Percentiles rank a stretch among this genome's conserved stretches.
Conservation (phyloP, 176 grass and related monocot species). For the Carex cristatella region DNA sequence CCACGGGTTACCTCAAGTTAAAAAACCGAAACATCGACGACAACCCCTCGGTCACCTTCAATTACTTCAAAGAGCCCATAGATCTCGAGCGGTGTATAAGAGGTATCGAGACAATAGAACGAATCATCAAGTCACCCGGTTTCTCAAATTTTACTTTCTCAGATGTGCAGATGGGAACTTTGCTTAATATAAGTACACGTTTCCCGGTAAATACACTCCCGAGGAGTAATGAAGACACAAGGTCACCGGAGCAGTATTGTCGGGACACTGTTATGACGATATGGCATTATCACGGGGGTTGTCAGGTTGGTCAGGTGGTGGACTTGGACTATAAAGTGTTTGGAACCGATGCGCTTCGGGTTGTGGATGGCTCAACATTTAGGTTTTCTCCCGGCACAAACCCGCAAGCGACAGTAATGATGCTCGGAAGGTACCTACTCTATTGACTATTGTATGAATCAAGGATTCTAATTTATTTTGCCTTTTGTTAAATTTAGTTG, state of each 20-base stretch:
- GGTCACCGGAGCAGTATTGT: slow-evolving; percentile 70
- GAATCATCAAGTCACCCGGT: slow-evolving; percentile 43
- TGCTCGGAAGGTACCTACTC: slow-evolving; percentile 65
- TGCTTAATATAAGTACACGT: slow-evolving; percentile 46
- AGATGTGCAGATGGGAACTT: slow-evolving; percentile 37
- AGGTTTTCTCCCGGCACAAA: slow-evolving; percentile 70
- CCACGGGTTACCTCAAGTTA: slow-evolving; percentile 57
- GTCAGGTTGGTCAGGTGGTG: slow-evolving; percentile 64
- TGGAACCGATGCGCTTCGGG: slow-evolving; percentile 44
- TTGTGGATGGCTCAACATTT: slow-evolving; percentile 75
- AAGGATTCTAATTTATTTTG: not conserved
- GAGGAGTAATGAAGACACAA: slow-evolving; percentile 52
- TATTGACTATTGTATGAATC: not conserved
- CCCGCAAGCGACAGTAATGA: slow-evolving; percentile 90
- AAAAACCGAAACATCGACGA: slow-evolving; percentile 44
- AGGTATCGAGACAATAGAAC: slow-evolving; percentile 56
- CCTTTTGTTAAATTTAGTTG: not conserved
- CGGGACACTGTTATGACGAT: slow-evolving; percentile 69
- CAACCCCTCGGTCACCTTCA: slow-evolving; percentile 82
- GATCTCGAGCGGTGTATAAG: slow-evolving; percentile 51
- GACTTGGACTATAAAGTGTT: slow-evolving; percentile 64
- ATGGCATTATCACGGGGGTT: slow-evolving; percentile 91
- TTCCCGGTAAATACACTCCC: slow-evolving; percentile 65
- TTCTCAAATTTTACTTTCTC: slow-evolving; percentile 69
- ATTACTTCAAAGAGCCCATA: slow-evolving; percentile 75